A percentile compares a stretch with the other conserved stretches of the same genome.
Evolutionary conservation across 2,329 filamentous ascomycete genomes (phyloP).

Genomic region (Spiromastix sp.): DNA sequence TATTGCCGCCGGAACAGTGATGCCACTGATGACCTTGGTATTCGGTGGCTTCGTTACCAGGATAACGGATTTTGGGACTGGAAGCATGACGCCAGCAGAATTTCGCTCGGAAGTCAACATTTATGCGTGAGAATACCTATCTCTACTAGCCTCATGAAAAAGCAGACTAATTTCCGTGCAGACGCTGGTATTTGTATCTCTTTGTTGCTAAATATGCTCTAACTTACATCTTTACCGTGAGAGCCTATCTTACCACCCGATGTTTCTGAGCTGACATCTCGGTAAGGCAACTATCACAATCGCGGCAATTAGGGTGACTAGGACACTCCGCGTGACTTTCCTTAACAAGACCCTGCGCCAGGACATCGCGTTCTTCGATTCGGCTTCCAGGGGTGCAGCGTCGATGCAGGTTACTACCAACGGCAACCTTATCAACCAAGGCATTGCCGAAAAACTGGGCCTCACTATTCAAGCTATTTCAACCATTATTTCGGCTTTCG

Average conservation of each 20-base stretch:
- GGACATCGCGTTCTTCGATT: constrained; percentile 4
- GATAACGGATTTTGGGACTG: constrained; percentile 1
- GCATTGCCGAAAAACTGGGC: constrained; percentile 31
- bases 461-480: constrained; percentile 23
- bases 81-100: background rate
- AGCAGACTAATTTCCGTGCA: background rate
- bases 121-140: constrained; percentile 2
- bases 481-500: constrained; percentile 30
- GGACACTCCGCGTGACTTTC: constrained; percentile 2
- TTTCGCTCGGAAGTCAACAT: constrained; percentile 4
- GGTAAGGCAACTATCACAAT: constrained; percentile 2
- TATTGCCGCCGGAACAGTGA: background rate
- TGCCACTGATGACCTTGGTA: constrained; percentile 4
- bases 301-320: constrained; percentile 4
- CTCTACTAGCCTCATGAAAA: background rate
- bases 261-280: background rate
- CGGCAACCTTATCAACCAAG: constrained; percentile 28
- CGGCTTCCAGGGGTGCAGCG: constrained; percentile 2
- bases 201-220: constrained; percentile 3
- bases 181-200: constrained; percentile 4
- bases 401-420: constrained; percentile 15
- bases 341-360: constrained; percentile 4
- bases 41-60: constrained; percentile 5
- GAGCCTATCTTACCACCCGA: background rate
- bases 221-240: constrained; percentile 4